A percentile compares a stretch with the other conserved stretches of the same genome.
These are phyloP conservation scores for Gardenia jasminoides DNA, from an alignment of 257 asterid species.

Conservation along the genomic window DNA sequence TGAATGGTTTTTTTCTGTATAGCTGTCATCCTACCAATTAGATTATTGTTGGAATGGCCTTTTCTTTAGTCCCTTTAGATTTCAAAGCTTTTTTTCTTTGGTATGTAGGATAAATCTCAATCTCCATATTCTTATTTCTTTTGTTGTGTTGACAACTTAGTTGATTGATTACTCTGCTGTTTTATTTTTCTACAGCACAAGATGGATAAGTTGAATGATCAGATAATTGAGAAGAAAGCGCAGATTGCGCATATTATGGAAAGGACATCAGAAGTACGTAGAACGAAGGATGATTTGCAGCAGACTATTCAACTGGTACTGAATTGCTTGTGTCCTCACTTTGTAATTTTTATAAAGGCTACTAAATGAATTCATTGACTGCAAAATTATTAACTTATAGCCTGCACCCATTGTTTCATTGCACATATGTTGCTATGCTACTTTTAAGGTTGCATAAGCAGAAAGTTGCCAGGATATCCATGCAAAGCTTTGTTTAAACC, in stretches of 20 bases:
- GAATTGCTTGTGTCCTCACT: background rate
- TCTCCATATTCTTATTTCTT: background rate
- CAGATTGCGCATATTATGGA: slow-evolving; percentile 58
- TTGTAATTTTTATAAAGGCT: slow-evolving; percentile 2
- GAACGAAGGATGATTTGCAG: slow-evolving; percentile 59
- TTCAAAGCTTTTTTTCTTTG: background rate
- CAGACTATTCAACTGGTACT: slow-evolving; percentile 61
- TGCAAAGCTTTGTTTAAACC: background rate
- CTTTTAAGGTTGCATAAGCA: background rate
- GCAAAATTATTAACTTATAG: background rate
- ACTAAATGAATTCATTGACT: background rate
- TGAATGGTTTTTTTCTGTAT: background rate
- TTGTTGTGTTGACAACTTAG: background rate
- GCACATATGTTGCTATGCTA: background rate
- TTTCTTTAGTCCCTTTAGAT: background rate
- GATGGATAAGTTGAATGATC: slow-evolving; percentile 55
- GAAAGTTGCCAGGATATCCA: background rate
- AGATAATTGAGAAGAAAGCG: slow-evolving; percentile 54
- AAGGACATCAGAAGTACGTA: slow-evolving; percentile 67
- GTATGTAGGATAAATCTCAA: background rate
- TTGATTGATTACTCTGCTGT: slow-evolving; percentile 1
- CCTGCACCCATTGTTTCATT: background rate
- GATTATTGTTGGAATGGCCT: too few relatives aligned
- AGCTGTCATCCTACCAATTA: background rate
- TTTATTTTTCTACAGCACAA: slow-evolving; percentile 51